Conservation (phyloP, 2,329 filamentous ascomycete species). For the Keithomyces neogunnii region DNA sequence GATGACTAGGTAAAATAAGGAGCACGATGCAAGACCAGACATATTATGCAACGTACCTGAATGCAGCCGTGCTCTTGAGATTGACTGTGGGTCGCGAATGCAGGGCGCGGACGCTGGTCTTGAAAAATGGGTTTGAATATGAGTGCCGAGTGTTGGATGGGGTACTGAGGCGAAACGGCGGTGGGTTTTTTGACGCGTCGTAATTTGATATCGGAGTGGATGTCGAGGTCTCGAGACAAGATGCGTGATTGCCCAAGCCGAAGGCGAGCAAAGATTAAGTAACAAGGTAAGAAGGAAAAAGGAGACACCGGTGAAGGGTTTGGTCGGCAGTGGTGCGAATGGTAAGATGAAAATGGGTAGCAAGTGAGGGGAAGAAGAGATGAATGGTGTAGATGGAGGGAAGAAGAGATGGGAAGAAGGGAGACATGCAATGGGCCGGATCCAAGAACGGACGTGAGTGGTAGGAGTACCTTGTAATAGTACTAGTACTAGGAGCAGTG, state of each 20-base stretch:
- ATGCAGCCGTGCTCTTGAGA: constrained; percentile 1
- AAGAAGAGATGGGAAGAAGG: constrained; percentile 6
- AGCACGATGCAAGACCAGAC: not conserved
- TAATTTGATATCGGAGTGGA: not conserved
- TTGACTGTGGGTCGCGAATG: constrained; percentile 5
- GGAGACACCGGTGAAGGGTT: not conserved
- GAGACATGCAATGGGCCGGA: constrained; percentile 4
- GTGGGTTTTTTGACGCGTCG: constrained; percentile 7
- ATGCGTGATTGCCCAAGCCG: not conserved
- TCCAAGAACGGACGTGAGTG: not conserved
- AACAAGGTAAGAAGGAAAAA: not conserved
- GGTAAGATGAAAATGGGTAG: not conserved
- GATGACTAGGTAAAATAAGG: not conserved
- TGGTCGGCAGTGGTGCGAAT: not conserved
- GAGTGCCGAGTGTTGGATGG: constrained; percentile 1
- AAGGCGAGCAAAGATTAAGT: not conserved
- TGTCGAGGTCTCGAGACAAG: not conserved
- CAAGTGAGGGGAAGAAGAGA: not conserved
- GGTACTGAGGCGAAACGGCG: constrained; percentile 1
- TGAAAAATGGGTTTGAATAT: constrained; percentile 1
- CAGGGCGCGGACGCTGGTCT: constrained; percentile 1
- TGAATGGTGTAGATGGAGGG: constrained; percentile 3
- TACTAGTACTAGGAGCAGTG: not conserved
- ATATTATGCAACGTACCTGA: constrained; percentile 3
- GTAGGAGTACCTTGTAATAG: not conserved